These are phyloP conservation scores for Populus hybrid DNA, from an alignment of 441 rosid species.

Conservation along the genomic window DNA sequence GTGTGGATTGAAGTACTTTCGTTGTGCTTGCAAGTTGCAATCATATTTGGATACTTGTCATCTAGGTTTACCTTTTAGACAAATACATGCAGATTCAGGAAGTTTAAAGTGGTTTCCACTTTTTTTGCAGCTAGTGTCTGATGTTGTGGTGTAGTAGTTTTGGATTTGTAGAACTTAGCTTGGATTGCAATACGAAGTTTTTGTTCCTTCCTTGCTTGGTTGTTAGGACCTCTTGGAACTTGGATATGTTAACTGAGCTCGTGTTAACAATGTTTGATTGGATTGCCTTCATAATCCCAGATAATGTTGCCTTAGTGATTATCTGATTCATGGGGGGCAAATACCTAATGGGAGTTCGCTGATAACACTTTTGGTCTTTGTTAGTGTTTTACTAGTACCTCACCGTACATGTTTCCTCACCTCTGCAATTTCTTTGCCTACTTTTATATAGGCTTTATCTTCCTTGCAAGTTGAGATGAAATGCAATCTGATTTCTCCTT, in stretches of 20 bases:
- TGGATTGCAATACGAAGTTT: background rate
- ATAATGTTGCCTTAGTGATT: conserved; percentile 26
- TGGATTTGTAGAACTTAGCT: background rate
- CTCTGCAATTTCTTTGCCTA: background rate
- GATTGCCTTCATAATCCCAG: conserved; percentile 35
- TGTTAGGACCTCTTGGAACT: background rate
- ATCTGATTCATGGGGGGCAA: conserved; percentile 42
- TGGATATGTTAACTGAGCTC: background rate
- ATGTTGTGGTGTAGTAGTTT: background rate
- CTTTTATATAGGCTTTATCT: background rate
- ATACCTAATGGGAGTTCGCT: conserved; percentile 29
- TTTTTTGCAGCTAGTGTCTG: background rate
- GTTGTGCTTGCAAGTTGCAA: background rate
- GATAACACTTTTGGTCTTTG: conserved; percentile 21
- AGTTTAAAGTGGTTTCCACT: background rate
- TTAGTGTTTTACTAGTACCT: conserved; percentile 32
- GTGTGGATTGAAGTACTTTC: background rate
- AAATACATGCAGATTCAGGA: background rate
- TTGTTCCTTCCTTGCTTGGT: background rate
- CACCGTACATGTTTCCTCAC: conserved; percentile 6
- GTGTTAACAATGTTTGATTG: background rate
- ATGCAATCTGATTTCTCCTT: background rate
- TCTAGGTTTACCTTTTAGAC: background rate
- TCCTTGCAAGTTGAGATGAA: background rate
- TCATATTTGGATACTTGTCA: background rate